phyloP scores from a whole-genome alignment of 192 early-diverging fungal genomes.

The Nowakowskiella sp. region DNA sequence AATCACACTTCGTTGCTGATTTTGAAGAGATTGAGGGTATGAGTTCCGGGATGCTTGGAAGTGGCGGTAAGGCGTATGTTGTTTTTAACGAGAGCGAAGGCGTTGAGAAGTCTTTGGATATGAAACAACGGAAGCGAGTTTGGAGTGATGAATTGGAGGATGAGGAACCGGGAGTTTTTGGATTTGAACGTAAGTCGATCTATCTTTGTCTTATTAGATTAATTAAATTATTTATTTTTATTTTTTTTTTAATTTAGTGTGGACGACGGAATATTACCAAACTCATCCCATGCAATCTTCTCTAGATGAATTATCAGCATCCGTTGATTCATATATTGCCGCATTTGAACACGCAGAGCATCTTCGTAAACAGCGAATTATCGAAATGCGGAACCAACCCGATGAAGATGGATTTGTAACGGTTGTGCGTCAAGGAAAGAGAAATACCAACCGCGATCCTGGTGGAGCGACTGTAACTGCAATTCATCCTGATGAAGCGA shows the following conservation, averaged over 20 bases:
- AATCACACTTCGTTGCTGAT: not conserved
- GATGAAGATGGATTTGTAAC: constrained; percentile 91
- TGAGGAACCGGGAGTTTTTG: constrained; percentile 30
- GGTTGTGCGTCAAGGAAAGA: constrained; percentile 61
- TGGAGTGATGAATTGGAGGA: constrained; percentile 48
- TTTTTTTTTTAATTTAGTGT: constrained; percentile 2
- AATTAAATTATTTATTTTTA: not conserved
- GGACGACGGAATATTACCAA: constrained; percentile 9
- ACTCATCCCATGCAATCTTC: constrained; percentile 27
- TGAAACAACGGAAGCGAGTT: constrained; percentile 46
- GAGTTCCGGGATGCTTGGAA: no score
- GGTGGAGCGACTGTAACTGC: constrained; percentile 51
- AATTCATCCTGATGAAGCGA: constrained; percentile 45
- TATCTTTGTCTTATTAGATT: not conserved
- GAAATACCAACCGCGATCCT: constrained; percentile 65
- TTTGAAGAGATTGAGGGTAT: not conserved
- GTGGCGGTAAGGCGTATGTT: constrained; percentile 22
- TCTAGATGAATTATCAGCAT: constrained; percentile 54
- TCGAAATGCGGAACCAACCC: constrained; percentile 64
- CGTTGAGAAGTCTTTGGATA: constrained; percentile 51
- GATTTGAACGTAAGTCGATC: constrained; percentile 39
- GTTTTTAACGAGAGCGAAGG: constrained; percentile 59
- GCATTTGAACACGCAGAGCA: constrained; percentile 72
- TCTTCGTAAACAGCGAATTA: constrained; percentile 54
- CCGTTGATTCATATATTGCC: constrained; percentile 66